These are phyloP conservation scores for Monoraphidium neglectum DNA, from an alignment of 139 green algal species.

Conservation along the genomic window DNA sequence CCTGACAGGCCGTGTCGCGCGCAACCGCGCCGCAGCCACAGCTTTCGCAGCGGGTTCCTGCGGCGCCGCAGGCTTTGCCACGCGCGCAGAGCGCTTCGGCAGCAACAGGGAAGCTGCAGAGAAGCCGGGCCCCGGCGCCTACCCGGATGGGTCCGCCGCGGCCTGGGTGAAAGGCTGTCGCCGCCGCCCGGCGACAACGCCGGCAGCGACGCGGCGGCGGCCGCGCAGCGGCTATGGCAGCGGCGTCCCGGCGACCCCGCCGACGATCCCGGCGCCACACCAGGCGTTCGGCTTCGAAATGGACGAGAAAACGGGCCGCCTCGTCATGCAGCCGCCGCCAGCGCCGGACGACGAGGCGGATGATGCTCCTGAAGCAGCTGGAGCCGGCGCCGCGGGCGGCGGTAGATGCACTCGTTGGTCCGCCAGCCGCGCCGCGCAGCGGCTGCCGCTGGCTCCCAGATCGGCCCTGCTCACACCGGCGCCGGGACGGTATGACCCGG, in stretches of 20 bases:
- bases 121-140: neutral
- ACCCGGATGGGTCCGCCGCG: neutral
- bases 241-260: slow-evolving; percentile 3
- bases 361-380: too few relatives aligned
- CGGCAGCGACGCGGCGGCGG: neutral
- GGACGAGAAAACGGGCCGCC: too few relatives aligned
- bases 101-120: neutral
- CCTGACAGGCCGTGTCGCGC: too few relatives aligned
- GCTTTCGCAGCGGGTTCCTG: neutral
- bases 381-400: too few relatives aligned
- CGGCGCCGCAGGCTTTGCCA: slow-evolving; percentile 11
- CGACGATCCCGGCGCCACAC: slow-evolving; percentile 17
- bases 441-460: too few relatives aligned
- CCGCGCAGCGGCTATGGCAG: neutral
- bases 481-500: too few relatives aligned
- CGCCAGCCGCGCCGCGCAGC: too few relatives aligned
- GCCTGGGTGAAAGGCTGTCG: neutral
- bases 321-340: too few relatives aligned
- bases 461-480: too few relatives aligned
- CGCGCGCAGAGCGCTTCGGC: neutral
- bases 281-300: slow-evolving; percentile 12
- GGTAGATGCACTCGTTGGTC: too few relatives aligned
- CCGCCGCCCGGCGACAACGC: neutral
- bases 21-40: too few relatives aligned
- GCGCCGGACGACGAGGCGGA: too few relatives aligned